Conservation (phyloP, 257 asterid species). For the Rauvolfia tetraphylla region DNA sequence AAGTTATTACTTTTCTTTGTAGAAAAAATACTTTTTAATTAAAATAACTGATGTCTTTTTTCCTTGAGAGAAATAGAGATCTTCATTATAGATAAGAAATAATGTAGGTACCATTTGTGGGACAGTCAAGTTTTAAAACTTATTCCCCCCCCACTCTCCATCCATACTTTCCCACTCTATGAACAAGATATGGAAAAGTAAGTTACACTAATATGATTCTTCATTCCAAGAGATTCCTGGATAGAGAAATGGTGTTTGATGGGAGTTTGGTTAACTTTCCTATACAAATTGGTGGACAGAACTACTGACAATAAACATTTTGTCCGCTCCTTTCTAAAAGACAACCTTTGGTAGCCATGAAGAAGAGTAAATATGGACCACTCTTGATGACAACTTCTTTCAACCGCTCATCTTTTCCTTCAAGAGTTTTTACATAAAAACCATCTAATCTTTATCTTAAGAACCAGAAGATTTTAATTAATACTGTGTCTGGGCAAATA, state of each 20-base stretch:
- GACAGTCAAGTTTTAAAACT: no score
- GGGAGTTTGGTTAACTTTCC: not conserved
- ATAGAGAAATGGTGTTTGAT: not conserved
- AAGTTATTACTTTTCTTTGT: no score
- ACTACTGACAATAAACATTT: not conserved
- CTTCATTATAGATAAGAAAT: no score
- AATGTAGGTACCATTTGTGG: no score
- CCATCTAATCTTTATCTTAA: not conserved
- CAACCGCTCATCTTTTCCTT: not conserved
- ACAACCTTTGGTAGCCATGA: not conserved
- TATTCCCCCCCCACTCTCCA: no score
- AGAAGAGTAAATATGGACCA: constrained; percentile 1
- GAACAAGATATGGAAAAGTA: no score
- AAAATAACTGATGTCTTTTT: no score
- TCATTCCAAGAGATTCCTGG: not conserved
- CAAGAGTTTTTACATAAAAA: no score
- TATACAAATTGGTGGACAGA: not conserved
- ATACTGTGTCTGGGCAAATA: no score
- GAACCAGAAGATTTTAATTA: not conserved
- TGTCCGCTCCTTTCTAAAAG: not conserved
- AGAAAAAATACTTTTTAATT: no score
- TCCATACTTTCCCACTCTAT: no score
- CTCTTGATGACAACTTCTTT: not conserved
- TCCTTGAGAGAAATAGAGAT: no score
- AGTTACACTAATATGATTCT: not conserved